Conservation (phyloP, 108 stramenopile species). For the Stephanodiscus minutulus region DNA sequence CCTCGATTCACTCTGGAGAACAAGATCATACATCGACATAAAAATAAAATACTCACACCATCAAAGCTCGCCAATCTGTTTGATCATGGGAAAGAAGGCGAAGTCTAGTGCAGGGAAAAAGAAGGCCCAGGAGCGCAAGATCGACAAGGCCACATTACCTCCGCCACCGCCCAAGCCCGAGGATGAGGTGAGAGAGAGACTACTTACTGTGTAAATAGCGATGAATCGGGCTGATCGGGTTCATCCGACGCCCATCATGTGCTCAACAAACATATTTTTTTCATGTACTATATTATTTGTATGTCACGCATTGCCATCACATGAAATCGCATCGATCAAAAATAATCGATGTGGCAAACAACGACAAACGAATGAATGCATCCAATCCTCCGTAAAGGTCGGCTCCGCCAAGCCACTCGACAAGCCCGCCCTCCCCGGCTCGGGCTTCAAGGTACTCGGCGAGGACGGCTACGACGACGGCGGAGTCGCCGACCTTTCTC, state of each 20-base stretch:
- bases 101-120: conserved; percentile 65
- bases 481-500: conserved; percentile 88
- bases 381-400: conserved; percentile 39
- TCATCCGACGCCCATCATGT: conserved; percentile 1
- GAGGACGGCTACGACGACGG: conserved; percentile 87
- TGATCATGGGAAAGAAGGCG: conserved; percentile 87
- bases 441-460: conserved; percentile 82
- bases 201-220: no score
- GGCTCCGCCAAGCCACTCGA: conserved; percentile 83
- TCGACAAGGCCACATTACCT: conserved; percentile 76
- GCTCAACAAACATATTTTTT: not conserved
- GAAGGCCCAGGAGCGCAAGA: conserved; percentile 69
- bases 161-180: conserved; percentile 73
- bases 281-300: no score
- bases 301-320: no score
- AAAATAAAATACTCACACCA: no score
- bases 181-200: conserved; percentile 76
- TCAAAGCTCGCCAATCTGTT: not conserved
- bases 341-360: not conserved
- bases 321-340: not conserved
- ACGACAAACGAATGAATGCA: not conserved
- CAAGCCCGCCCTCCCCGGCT: conserved; percentile 78
- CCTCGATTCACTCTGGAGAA: no score
- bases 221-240: not conserved
- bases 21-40: no score